A percentile compares a stretch with the other conserved stretches of the same genome.
These are phyloP conservation scores for Perkinsus olseni DNA, from an alignment of 169 alveolate genomes.

Conservation along the genomic window DNA sequence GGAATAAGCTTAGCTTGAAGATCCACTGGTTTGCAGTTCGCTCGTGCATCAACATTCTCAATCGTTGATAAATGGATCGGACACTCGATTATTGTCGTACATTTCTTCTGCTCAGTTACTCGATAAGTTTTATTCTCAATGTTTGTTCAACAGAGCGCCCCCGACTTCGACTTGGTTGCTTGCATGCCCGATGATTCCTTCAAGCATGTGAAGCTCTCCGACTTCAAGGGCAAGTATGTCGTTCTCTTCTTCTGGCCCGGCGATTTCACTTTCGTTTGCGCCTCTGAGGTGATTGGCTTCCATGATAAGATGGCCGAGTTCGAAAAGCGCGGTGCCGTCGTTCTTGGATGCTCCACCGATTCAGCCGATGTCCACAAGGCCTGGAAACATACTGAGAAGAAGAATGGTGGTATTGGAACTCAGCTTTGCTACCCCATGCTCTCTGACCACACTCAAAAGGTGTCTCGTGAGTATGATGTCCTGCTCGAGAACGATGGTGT, in stretches of 20 bases:
- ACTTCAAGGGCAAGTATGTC: constrained; percentile 89
- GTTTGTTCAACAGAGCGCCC: constrained; percentile 61
- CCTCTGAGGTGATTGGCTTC: constrained; percentile 96
- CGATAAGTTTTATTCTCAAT: background rate
- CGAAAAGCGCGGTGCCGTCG: constrained; percentile 65
- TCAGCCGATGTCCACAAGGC: constrained; percentile 90
- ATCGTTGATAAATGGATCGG: too few species aligned
- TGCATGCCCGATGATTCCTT: constrained; percentile 84
- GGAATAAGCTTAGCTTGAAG: background rate
- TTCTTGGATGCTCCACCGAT: constrained; percentile 92
- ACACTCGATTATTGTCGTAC: too few species aligned
- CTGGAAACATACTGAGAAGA: constrained; percentile 72
- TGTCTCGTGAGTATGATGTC: constrained; percentile 84
- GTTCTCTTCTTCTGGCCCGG: constrained; percentile 96
- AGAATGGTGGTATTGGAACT: background rate
- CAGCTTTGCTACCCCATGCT: constrained; percentile 76
- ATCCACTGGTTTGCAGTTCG: too few species aligned
- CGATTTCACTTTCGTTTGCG: constrained; percentile 99
- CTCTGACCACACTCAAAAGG: constrained; percentile 73
- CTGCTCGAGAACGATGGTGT: constrained; percentile 82
- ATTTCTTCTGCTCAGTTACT: background rate
- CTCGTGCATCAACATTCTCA: too few species aligned
- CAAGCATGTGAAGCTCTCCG: constrained; percentile 72
- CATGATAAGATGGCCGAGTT: constrained; percentile 81
- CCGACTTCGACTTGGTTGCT: constrained; percentile 87